Percentiles rank a stretch among this genome's conserved stretches.
Conservation (phyloP, 2,329 filamentous ascomycete genomes). For the Colletotrichum camelliae region DNA sequence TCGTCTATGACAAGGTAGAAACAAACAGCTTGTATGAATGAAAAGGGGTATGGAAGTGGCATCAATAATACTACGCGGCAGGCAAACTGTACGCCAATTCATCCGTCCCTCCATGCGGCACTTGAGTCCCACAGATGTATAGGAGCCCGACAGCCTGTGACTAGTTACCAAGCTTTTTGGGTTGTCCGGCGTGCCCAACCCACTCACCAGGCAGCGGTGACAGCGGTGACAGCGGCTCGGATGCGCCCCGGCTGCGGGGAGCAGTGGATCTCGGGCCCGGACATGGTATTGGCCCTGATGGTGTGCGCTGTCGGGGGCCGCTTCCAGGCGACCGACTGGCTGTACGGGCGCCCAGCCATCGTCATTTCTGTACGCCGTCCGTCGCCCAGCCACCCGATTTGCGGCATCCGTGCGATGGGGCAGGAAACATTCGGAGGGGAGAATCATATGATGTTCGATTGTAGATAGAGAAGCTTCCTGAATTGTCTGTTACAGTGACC, state of each 20-base stretch:
- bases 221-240: neutral
- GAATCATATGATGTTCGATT: neutral
- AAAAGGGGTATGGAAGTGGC: neutral
- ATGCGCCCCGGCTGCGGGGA: neutral
- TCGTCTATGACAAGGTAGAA: neutral
- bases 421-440: accelerated
- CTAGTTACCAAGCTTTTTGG: neutral
- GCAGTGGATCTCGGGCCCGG: neutral
- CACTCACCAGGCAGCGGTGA: neutral
- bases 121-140: neutral
- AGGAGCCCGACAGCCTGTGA: neutral
- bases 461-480: neutral
- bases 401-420: neutral
- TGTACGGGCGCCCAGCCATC: constrained; percentile 3
- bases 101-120: neutral
- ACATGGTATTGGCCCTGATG: neutral
- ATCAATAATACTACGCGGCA: neutral
- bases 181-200: neutral
- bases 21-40: neutral
- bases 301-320: neutral
- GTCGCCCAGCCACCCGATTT: constrained; percentile 1
- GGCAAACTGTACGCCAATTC: neutral
- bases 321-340: neutral
- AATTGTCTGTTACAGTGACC: neutral
- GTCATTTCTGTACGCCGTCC: neutral